Conservation (phyloP, 1,284 basidiomycete species). For the Bondarzewia mesenterica region DNA sequence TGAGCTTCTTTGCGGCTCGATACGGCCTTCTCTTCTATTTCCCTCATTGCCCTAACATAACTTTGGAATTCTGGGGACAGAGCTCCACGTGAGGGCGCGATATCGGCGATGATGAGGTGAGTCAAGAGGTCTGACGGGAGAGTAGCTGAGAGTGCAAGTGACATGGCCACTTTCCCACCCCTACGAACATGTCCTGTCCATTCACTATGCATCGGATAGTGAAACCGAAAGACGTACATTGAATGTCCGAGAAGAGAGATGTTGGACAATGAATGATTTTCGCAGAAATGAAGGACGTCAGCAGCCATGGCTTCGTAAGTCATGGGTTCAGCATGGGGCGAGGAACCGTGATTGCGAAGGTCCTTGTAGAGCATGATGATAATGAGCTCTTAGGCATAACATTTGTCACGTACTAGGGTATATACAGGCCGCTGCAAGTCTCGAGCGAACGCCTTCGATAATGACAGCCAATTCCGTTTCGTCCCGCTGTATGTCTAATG, state of each 20-base stretch:
- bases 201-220: not conserved
- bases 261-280: conserved; percentile 41
- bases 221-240: conserved; percentile 43
- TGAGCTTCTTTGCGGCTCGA: conserved; percentile 59
- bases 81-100: conserved; percentile 59
- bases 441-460: conserved; percentile 57
- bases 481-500: conserved; percentile 44
- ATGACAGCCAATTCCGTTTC: conserved; percentile 73
- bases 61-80: conserved; percentile 57
- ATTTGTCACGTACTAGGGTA: conserved; percentile 43
- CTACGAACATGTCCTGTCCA: conserved; percentile 26
- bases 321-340: conserved; percentile 65
- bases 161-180: conserved; percentile 87
- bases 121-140: conserved; percentile 41
- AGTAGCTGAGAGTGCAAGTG: conserved; percentile 55
- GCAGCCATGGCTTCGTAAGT: conserved; percentile 66
- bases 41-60: conserved; percentile 67
- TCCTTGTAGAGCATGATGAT: conserved; percentile 39
- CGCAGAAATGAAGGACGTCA: conserved; percentile 60
- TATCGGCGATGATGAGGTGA: conserved; percentile 75
- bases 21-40: conserved; percentile 49
- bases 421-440: conserved; percentile 60
- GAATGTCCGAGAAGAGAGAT: conserved; percentile 78
- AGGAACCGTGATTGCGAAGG: conserved; percentile 77
- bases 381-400: not conserved